A percentile compares a stretch with the other conserved stretches of the same genome.
Conservation (phyloP, 2,329 filamentous ascomycete genomes). For the Fusarium sp. region DNA sequence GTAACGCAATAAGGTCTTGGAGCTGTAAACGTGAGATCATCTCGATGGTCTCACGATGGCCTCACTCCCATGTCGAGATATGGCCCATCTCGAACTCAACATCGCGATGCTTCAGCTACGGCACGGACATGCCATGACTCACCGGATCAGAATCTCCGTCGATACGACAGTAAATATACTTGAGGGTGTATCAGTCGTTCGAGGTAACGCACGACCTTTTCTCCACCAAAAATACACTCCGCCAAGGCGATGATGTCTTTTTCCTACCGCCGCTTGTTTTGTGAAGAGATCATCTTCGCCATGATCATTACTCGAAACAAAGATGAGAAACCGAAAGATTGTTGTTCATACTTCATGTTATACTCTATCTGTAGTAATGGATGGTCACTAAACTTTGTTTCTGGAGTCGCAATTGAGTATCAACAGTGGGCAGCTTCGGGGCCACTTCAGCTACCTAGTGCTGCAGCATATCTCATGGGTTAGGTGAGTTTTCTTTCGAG, state of each 20-base stretch:
- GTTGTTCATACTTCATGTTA: too few relatives aligned
- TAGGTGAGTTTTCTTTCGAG: too few relatives aligned
- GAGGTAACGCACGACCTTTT: background rate
- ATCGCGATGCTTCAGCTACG: constrained; percentile 4
- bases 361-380: too few relatives aligned
- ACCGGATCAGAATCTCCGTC: constrained; percentile 16
- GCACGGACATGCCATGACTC: constrained; percentile 7
- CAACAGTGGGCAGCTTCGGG: too few relatives aligned
- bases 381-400: too few relatives aligned
- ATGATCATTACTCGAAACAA: too few relatives aligned
- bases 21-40: too few relatives aligned
- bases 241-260: background rate
- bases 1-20: too few relatives aligned
- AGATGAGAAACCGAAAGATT: too few relatives aligned
- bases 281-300: background rate
- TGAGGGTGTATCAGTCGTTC: background rate
- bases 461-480: too few relatives aligned
- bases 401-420: too few relatives aligned
- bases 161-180: background rate
- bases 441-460: too few relatives aligned
- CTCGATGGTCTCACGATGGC: background rate
- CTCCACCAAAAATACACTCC: background rate
- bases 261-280: background rate
- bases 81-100: background rate
- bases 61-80: constrained; percentile 2